Conservation (phyloP, 1,284 basidiomycete genomes). For the Xerocomus amazonicus region DNA sequence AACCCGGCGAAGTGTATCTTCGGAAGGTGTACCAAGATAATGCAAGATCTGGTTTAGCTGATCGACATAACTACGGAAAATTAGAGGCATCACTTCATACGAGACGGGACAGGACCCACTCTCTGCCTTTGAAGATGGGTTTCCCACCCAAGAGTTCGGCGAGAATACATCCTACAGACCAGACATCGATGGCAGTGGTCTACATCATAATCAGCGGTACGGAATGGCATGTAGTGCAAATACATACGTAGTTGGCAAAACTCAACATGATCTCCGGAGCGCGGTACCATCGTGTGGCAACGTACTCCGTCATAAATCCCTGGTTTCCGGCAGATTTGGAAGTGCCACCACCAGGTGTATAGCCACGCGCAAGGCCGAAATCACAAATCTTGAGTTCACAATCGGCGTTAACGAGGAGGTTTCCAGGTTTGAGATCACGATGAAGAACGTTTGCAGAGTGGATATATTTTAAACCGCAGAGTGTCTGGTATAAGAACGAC, state of each 20-base stretch:
- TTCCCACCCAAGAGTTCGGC: slow-evolving; percentile 96
- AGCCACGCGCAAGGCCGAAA: slow-evolving; percentile 95
- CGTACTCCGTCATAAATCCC: slow-evolving; percentile 99
- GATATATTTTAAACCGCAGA: slow-evolving; percentile 98
- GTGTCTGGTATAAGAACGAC: slow-evolving; percentile 97
- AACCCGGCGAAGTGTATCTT: slow-evolving; percentile 92
- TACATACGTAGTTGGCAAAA: slow-evolving; percentile 88
- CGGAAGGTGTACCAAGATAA: slow-evolving; percentile 94
- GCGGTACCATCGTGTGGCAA: slow-evolving; percentile 96
- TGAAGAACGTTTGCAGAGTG: slow-evolving; percentile 98
- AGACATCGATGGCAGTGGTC: slow-evolving; percentile 91
- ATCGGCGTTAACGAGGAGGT: slow-evolving; percentile 96
- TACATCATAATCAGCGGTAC: slow-evolving; percentile 27
- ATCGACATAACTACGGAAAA: slow-evolving; percentile 78
- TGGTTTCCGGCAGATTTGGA: slow-evolving; percentile 74
- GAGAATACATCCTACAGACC: slow-evolving; percentile 97
- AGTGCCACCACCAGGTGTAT: slow-evolving; percentile 76
- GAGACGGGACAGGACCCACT: slow-evolving; percentile 52
- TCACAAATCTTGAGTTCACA: slow-evolving; percentile 99
- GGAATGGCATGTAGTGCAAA: not conserved
- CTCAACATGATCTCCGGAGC: slow-evolving; percentile 98
- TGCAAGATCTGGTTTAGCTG: slow-evolving; percentile 99
- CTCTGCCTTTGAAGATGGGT: slow-evolving; percentile 98
- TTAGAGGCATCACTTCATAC: not conserved
- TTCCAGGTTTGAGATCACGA: slow-evolving; percentile 96